Conservation (phyloP, 2,329 filamentous ascomycete species). For the Cephalotrichum gorgonifer region DNA sequence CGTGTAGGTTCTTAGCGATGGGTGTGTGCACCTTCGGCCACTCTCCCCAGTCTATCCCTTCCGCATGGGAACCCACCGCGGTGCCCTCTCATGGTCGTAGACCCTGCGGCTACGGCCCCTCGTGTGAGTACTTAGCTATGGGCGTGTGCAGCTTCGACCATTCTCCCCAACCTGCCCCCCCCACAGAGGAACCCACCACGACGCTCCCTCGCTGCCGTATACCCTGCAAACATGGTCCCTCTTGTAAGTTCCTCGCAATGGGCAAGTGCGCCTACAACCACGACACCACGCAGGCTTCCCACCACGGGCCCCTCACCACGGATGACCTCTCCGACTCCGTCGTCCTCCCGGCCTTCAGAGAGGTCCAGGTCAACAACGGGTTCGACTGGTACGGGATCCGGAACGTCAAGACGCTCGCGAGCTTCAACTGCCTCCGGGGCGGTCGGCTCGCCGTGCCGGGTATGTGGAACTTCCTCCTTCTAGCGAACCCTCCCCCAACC, state of each 20-base stretch:
- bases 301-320: background rate
- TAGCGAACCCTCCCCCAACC: background rate
- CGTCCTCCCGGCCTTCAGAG: background rate
- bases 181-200: no score
- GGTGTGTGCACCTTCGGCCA: no score
- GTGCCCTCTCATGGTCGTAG: no score
- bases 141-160: no score
- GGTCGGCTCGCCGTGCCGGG: conserved; percentile 1
- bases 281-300: background rate
- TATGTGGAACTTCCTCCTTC: background rate
- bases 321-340: background rate
- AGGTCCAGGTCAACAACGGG: background rate
- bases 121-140: no score
- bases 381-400: conserved; percentile 2
- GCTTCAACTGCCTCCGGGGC: conserved; percentile 1
- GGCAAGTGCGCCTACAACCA: background rate
- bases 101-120: no score
- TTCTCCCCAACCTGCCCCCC: no score
- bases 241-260: background rate
- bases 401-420: background rate
- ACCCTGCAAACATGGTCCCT: background rate
- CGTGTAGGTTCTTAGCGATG: no score
- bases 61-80: no score
- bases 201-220: no score
- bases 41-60: no score